These are phyloP conservation scores for Solidago caesia DNA, from an alignment of 129 eudicot species.

Conservation along the genomic window DNA sequence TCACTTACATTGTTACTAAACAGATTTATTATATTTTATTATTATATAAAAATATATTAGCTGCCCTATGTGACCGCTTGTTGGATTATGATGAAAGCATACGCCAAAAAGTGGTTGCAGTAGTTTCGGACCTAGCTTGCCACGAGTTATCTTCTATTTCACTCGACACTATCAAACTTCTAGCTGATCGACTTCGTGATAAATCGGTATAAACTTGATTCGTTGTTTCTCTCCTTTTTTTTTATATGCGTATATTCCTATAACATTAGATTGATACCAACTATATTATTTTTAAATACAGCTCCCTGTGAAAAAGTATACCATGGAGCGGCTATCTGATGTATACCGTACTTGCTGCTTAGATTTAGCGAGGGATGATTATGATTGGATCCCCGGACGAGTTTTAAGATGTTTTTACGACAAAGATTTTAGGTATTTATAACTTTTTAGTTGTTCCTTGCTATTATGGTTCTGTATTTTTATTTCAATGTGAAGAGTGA, in stretches of 20 bases:
- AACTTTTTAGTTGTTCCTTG: not conserved
- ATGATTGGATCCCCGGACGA: constrained; percentile 89
- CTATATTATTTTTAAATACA: constrained; percentile 25
- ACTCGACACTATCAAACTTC: constrained; percentile 68
- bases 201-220: constrained; percentile 61
- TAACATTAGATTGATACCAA: constrained; percentile 9
- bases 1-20: constrained; percentile 15
- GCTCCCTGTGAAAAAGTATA: constrained; percentile 78
- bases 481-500: not conserved
- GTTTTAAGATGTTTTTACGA: constrained; percentile 88
- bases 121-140: constrained; percentile 84
- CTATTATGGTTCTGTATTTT: not conserved
- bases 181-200: constrained; percentile 92
- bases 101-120: constrained; percentile 91
- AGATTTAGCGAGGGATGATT: constrained; percentile 47
- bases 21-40: constrained; percentile 9
- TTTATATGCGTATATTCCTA: not conserved
- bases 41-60: constrained; percentile 37
- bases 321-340: constrained; percentile 92
- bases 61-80: constrained; percentile 83
- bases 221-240: not conserved
- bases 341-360: constrained; percentile 65
- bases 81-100: constrained; percentile 92
- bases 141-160: constrained; percentile 60
- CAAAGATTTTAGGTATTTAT: constrained; percentile 86